These are phyloP conservation scores for Aspergillus jensenii DNA, from an alignment of 2,329 filamentous ascomycete species.

Conservation along the genomic window DNA sequence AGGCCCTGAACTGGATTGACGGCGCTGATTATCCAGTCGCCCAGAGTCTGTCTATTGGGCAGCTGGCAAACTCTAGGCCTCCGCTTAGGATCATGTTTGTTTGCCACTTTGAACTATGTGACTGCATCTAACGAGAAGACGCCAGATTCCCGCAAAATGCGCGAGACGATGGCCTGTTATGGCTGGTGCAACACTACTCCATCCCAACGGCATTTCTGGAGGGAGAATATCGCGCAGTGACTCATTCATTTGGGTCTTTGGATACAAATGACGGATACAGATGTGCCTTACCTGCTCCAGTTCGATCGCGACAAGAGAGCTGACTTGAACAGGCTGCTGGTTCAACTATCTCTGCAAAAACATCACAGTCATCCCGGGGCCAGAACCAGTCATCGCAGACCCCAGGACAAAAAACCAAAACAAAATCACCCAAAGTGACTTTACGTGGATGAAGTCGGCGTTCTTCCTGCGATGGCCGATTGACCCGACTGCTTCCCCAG, in stretches of 20 bases:
- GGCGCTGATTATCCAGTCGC: background rate
- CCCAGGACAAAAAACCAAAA: background rate
- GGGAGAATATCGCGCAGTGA: background rate
- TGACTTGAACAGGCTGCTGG: background rate
- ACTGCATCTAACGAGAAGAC: background rate
- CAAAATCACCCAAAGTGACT: background rate
- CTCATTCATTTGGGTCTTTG: background rate
- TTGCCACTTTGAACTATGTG: background rate
- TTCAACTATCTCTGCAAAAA: constrained; percentile 1
- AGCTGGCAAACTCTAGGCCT: background rate
- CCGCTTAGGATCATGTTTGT: background rate
- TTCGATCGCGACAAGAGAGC: too few relatives aligned
- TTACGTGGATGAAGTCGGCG: background rate
- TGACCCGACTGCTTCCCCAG: background rate
- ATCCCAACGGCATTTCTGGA: background rate
- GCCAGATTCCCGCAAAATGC: background rate
- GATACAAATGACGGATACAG: background rate
- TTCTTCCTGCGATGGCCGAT: background rate
- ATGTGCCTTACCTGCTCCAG: background rate
- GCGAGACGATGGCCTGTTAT: background rate
- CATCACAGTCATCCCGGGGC: background rate
- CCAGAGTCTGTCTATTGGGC: background rate
- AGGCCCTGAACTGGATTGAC: background rate
- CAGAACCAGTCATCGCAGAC: background rate
- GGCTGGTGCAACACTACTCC: background rate